A percentile compares a stretch with the other conserved stretches of the same genome.
phyloP scores from a whole-genome alignment of 331 rosid genomes.

The Phaseolus coccineus region DNA sequence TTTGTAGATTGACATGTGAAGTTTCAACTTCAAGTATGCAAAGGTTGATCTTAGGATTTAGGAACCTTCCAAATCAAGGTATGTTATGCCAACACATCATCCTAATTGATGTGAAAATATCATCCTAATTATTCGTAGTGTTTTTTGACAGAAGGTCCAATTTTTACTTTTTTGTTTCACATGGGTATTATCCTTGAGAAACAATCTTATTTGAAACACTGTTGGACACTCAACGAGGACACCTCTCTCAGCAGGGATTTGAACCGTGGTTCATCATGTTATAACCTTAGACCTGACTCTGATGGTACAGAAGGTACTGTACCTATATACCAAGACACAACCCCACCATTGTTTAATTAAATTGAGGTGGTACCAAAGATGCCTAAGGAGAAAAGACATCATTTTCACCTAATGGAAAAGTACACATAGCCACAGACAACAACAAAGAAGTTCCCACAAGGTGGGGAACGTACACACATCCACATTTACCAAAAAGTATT shows the following conservation, averaged over 20 bases:
- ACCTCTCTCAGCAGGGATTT: not conserved
- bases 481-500: conserved; percentile 29
- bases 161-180: no score
- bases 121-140: conserved; percentile 22
- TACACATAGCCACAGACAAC: not conserved
- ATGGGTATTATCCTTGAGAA: no score
- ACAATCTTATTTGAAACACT: no score
- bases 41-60: conserved; percentile 9
- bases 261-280: not conserved
- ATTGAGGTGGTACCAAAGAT: conserved; percentile 1
- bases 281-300: not conserved
- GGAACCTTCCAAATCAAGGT: conserved; percentile 39
- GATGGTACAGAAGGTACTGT: not conserved
- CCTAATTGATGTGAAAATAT: not conserved
- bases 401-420: not conserved
- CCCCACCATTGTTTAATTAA: conserved; percentile 7
- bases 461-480: not conserved
- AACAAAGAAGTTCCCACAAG: not conserved
- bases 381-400: not conserved
- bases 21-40: conserved; percentile 32
- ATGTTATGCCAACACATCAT: conserved; percentile 16
- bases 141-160: not conserved
- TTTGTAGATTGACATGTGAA: not conserved
- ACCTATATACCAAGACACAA: not conserved
- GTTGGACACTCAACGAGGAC: no score